Evolutionary conservation across 1,139 yeast genomes (phyloP).

Genomic region (Yamadazyma jaroonii): DNA sequence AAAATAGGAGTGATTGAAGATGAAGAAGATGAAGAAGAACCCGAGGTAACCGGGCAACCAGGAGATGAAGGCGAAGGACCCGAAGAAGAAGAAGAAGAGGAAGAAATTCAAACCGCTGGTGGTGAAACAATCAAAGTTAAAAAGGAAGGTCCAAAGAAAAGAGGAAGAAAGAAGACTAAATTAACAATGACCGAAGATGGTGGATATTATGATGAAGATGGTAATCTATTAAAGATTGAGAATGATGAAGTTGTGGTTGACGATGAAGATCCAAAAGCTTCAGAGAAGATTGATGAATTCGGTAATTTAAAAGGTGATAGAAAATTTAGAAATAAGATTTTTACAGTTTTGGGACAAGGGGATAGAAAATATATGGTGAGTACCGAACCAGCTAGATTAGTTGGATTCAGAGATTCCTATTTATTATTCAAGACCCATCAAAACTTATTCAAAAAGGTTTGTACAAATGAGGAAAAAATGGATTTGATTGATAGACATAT

Average conservation of each 20-base stretch:
- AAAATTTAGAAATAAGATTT: constrained; percentile 75
- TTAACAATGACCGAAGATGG: constrained; percentile 37
- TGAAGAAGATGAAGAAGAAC: constrained; percentile 17
- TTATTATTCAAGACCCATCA: constrained; percentile 84
- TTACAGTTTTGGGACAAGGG: constrained; percentile 74
- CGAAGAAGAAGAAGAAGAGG: constrained; percentile 24
- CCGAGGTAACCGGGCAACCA: constrained; percentile 18
- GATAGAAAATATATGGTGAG: constrained; percentile 80
- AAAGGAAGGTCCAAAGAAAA: constrained; percentile 31
- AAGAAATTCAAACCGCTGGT: constrained; percentile 18
- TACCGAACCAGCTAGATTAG: constrained; percentile 93
- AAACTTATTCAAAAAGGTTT: constrained; percentile 66
- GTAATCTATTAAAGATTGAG: constrained; percentile 52
- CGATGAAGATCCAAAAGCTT: constrained; percentile 74
- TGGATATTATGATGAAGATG: constrained; percentile 45
- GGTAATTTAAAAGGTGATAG: constrained; percentile 80
- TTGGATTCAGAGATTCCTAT: constrained; percentile 93
- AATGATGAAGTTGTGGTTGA: constrained; percentile 83
- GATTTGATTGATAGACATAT: constrained; percentile 79
- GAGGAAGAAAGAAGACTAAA: constrained; percentile 48
- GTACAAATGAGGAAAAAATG: constrained; percentile 76
- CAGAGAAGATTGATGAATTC: constrained; percentile 61
- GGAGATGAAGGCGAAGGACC: constrained; percentile 23
- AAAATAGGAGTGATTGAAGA: constrained; percentile 21
- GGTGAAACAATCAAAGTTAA: constrained; percentile 13